Evolutionary conservation across 1,284 basidiomycete genomes (phyloP), one percentile per base, ranked within the genome.

Genomic region (Omphalotus olearius): DNA sequence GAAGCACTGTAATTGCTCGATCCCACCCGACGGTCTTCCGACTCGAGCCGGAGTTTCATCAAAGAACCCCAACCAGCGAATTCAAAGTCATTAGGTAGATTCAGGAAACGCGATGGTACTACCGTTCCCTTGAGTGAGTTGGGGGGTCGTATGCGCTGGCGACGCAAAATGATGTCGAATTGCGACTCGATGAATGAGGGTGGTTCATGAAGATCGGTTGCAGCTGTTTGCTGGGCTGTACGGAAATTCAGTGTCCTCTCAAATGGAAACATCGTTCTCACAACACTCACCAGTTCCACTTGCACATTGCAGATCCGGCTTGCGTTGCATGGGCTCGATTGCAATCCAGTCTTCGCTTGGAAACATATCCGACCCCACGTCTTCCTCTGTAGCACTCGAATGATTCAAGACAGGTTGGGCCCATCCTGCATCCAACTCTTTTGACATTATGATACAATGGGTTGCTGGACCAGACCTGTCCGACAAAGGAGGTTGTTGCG

Each of bases 61-160:
- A 77, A 61, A 2, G 75, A 73, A 1, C 85, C 84, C 84, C 83
- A 86, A 1, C 83, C 82, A 2, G 83, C 75, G 57, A 85, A 85
- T 57, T 84, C 81, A 55, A 82, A 83, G 37, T 79, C 72, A 58
- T 83, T 79, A 6, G 77, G 66, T n/a, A 85, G 72, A 60, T 86
- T 80, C 41, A 80, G 61, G 58, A 83, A 84, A 25, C 80, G 77
- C 4, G 83, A 84, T 9, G 80, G 79, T 6, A 73, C 60, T 11
- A 67, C 63, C 4, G 69, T 69, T 18, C 65, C 56, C 58, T 84
- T 85, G 36, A 72, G 63, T 11, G 71, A 72, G 26, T 71, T 69
- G 1, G 59, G 64, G 1, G 75, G 71, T n/a, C 77, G 74, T 35
- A 65, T 59, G 20, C 78, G 69, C 58, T 83, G 82, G n/a, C 80